phyloP scores from a whole-genome alignment of 352 stramenopile species.

The Thalassiosira pacifica region DNA sequence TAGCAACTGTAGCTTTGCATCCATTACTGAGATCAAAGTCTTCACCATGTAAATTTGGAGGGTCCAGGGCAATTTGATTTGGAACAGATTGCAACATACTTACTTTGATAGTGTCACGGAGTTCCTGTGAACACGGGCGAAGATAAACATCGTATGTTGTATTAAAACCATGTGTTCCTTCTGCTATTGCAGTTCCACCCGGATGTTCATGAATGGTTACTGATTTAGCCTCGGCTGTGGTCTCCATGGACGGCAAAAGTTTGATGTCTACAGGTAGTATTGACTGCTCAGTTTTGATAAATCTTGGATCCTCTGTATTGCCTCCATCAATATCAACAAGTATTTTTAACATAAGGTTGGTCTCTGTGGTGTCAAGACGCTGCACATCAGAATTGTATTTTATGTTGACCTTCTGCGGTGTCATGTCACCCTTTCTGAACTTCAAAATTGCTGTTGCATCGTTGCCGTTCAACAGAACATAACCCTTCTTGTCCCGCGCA shows the following conservation, averaged over 20 bases:
- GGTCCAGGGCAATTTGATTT: conserved; percentile 38
- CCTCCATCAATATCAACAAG: too few relatives aligned
- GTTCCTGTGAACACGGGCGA: conserved; percentile 42
- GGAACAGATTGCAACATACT: conserved; percentile 32
- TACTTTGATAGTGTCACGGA: conserved; percentile 39
- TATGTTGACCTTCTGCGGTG: conserved; percentile 41
- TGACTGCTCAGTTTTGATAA: conserved; percentile 52
- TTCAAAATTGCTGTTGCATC: conserved; percentile 32
- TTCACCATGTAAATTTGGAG: conserved; percentile 18
- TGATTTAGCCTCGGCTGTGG: conserved; percentile 45
- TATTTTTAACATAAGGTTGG: conserved; percentile 55
- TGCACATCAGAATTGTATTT: conserved; percentile 44
- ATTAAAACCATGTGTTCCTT: conserved; percentile 49
- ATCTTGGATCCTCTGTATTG: too few relatives aligned
- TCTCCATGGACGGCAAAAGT: conserved; percentile 44
- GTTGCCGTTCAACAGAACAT: conserved; percentile 48
- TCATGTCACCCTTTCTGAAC: conserved; percentile 22
- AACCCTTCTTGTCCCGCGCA: conserved; percentile 30
- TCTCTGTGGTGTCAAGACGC: conserved; percentile 54
- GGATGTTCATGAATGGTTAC: conserved; percentile 46
- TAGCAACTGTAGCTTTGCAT: conserved; percentile 53
- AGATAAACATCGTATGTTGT: conserved; percentile 60
- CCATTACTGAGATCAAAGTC: conserved; percentile 51
- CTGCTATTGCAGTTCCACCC: conserved; percentile 42
- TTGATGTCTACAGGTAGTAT: conserved; percentile 56